Evolutionary conservation across 441 rosid genomes (phyloP).

Genomic region (Geranium incanum): DNA sequence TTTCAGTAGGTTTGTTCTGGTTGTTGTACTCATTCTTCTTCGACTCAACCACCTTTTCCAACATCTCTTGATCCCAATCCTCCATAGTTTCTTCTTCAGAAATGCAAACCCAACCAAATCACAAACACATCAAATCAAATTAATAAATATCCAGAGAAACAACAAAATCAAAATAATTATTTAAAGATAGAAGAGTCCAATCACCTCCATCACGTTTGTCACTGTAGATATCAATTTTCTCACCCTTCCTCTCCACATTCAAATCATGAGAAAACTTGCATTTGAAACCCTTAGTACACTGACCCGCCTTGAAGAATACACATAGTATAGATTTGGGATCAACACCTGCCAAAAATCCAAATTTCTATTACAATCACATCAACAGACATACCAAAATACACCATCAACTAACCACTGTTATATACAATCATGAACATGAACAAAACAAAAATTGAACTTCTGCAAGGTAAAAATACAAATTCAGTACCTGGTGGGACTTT

Average conservation of each 20-base stretch:
- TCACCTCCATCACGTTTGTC: slow-evolving; percentile 1
- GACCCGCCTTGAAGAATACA: slow-evolving; percentile 82
- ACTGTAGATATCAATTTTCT: slow-evolving; percentile 72
- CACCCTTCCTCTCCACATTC: slow-evolving; percentile 92
- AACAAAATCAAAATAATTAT: background rate
- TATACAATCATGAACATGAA: background rate
- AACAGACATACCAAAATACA: background rate
- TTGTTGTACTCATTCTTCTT: slow-evolving; percentile 70
- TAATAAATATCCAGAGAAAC: background rate
- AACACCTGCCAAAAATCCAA: slow-evolving; percentile 44
- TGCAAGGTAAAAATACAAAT: background rate
- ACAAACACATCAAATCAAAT: slow-evolving; percentile 7
- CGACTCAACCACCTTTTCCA: slow-evolving; percentile 88
- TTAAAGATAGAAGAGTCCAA: slow-evolving; percentile 1
- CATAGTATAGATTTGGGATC: slow-evolving; percentile 89
- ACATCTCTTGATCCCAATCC: slow-evolving; percentile 90
- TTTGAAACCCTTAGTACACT: slow-evolving; percentile 82
- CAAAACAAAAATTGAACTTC: background rate
- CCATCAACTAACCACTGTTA: background rate
- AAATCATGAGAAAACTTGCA: slow-evolving; percentile 94
- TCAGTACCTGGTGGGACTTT: slow-evolving; percentile 73
- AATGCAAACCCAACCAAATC: slow-evolving; percentile 9
- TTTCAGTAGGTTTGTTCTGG: slow-evolving; percentile 86
- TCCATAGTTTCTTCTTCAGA: slow-evolving; percentile 56
- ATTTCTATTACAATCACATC: background rate